Evolutionary conservation across 1,139 yeast species (phyloP).

Genomic region (Magnusiomyces magnusii): DNA sequence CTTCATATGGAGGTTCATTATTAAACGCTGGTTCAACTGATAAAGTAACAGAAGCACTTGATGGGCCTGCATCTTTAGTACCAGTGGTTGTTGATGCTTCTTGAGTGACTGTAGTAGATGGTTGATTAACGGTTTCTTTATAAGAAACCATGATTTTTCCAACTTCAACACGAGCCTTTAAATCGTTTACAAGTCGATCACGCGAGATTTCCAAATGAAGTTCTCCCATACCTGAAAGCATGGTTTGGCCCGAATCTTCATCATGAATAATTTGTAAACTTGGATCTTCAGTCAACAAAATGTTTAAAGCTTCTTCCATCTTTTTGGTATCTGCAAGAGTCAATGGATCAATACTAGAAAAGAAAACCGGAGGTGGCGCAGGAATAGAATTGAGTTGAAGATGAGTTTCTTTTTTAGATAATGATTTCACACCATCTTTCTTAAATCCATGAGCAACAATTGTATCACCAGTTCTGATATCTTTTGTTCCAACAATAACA

Average conservation of each 20-base stretch:
- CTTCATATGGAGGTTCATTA: slow-evolving; percentile 29
- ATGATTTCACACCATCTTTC: slow-evolving; percentile 39
- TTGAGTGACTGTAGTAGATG: slow-evolving; percentile 27
- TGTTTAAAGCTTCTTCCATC: slow-evolving; percentile 59
- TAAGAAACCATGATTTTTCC: slow-evolving; percentile 85
- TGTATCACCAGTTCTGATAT: slow-evolving; percentile 86
- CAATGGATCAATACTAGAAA: slow-evolving; percentile 74
- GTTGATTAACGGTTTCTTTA: slow-evolving; percentile 54
- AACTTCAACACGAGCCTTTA: slow-evolving; percentile 73
- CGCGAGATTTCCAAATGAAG: slow-evolving; percentile 82
- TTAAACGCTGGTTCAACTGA: slow-evolving; percentile 50
- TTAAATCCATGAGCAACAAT: slow-evolving; percentile 50
- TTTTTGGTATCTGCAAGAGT: slow-evolving; percentile 71
- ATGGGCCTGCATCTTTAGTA: slow-evolving; percentile 12
- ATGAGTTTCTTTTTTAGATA: slow-evolving; percentile 35
- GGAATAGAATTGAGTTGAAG: slow-evolving; percentile 62
- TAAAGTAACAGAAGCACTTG: slow-evolving; percentile 34
- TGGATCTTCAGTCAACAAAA: slow-evolving; percentile 76
- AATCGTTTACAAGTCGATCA: slow-evolving; percentile 67
- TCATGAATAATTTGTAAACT: slow-evolving; percentile 59
- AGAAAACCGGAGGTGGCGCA: slow-evolving; percentile 90
- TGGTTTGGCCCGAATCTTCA: slow-evolving; percentile 82
- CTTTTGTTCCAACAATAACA: slow-evolving; percentile 71
- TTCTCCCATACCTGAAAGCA: slow-evolving; percentile 94
- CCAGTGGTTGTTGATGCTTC: slow-evolving; percentile 11